These are phyloP conservation scores for Phoma sp. DNA, from an alignment of 2,329 filamentous ascomycete genomes.

Conservation along the genomic window DNA sequence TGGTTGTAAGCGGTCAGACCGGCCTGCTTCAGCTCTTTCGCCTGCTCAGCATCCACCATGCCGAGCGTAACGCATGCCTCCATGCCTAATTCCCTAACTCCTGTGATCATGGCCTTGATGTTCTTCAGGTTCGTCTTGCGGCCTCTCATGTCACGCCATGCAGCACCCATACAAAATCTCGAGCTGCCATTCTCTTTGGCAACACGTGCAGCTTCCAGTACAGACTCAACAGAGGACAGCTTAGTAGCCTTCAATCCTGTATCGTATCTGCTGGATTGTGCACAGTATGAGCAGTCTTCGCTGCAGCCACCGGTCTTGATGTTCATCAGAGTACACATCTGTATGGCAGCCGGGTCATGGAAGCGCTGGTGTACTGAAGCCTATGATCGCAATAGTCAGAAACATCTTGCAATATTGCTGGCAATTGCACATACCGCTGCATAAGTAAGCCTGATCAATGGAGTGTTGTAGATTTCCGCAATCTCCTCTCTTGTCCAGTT, in stretches of 20 bases:
- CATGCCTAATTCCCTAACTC: conserved; percentile 83
- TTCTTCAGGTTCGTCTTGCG: conserved; percentile 84
- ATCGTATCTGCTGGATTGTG: conserved; percentile 82
- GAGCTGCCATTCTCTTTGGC: conserved; percentile 87
- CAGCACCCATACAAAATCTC: conserved; percentile 93
- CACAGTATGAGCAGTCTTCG: conserved; percentile 93
- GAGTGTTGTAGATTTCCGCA: conserved; percentile 79
- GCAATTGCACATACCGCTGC: conserved; percentile 64
- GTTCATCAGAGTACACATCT: conserved; percentile 95
- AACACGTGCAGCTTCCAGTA: conserved; percentile 77
- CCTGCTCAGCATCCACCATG: conserved; percentile 86
- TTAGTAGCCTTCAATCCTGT: conserved; percentile 82
- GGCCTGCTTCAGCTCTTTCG: conserved; percentile 80
- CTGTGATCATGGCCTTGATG: conserved; percentile 84
- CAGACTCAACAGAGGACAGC: conserved; percentile 79
- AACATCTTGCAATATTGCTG: neutral
- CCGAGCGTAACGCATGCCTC: conserved; percentile 92
- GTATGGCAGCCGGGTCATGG: conserved; percentile 82
- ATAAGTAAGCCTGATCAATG: conserved; percentile 79
- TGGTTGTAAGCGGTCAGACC: conserved; percentile 93
- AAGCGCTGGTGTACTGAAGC: conserved; percentile 81
- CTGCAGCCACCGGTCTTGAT: conserved; percentile 94
- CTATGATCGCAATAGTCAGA: conserved; percentile 53
- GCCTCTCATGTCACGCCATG: conserved; percentile 93
- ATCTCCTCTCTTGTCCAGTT: conserved; percentile 87